Base-by-base conservation (phyloP, 768 basidiomycete genomes). In the Suillus placidus region DNA sequence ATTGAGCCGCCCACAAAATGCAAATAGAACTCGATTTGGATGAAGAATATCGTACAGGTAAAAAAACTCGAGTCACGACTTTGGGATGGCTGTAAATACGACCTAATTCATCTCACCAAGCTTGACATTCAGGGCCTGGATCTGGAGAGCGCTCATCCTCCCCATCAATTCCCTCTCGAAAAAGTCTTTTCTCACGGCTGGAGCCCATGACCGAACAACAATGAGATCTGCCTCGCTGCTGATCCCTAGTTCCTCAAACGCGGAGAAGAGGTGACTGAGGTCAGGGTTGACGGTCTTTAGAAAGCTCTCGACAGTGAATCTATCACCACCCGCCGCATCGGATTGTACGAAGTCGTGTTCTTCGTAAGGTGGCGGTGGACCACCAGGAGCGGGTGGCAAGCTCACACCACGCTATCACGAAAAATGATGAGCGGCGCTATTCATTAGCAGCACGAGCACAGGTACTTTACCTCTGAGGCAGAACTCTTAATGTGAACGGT, bases 341-440 rank as follows among this genome's bases (percentile, higher is more conserved):
- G 38, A 40, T 14, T 42, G 26, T 4, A 12, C 18, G 40, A 60
- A 60, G 2, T 42, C 26, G 12, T 60, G 58, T 0, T 60, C 58
- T 30, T 60, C 58, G 2, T 60, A 60, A 2, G 58, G 26, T 12
- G 58, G 58, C 10, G 58, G 58, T 20, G 58, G 58, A 40, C 58
- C 38, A 12, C 9, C 23, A 2, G 38, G 40, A 60, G 58, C 10
- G 18, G 40, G 58, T n/a, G 6, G 32, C 58, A 60, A 7, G 40
- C 58, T 42, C 3, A 10, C 6, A 10, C 12, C 58, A 60, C 14
- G 40, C 58, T 60, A 12, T 20, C 40, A 12, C 26, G 12, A 6
- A n/a, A 32, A 42, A 32, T 9, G 10, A 12, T 60, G 5, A 60
- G 58, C 23, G 18, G 18, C 5, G 5, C 6, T 18, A 32, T 30